These are phyloP conservation scores for Wilcoxina mikolae DNA, from an alignment of 495 filamentous ascomycete species.

Conservation along the genomic window DNA sequence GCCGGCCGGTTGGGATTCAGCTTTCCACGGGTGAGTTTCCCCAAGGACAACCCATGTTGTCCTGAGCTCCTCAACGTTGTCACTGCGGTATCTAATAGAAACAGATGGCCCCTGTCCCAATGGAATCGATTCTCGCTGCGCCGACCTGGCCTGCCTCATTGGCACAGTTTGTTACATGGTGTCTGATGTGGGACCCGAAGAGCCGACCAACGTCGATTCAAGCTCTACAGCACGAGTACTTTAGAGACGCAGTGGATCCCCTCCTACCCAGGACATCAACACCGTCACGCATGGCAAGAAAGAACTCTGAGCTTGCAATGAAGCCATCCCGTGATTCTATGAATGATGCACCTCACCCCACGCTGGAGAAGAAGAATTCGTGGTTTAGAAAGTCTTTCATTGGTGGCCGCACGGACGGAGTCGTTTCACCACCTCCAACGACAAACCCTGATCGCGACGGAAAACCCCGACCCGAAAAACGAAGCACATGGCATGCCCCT, in stretches of 20 bases:
- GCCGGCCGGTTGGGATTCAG: constrained; percentile 95
- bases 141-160: constrained; percentile 87
- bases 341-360: constrained; percentile 33
- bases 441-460: constrained; percentile 37
- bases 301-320: constrained; percentile 55
- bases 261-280: constrained; percentile 81
- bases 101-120: constrained; percentile 97
- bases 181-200: constrained; percentile 98
- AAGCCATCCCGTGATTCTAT: constrained; percentile 51
- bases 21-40: constrained; percentile 66
- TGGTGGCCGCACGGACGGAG: constrained; percentile 33
- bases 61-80: too few species aligned
- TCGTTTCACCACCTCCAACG: constrained; percentile 27
- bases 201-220: constrained; percentile 85
- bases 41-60: too few species aligned
- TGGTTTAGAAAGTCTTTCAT: constrained; percentile 95
- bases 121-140: constrained; percentile 81
- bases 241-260: constrained; percentile 88
- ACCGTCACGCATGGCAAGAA: constrained; percentile 61
- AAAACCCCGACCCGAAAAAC: constrained; percentile 24
- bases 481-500: constrained; percentile 29
- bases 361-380: constrained; percentile 65
- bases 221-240: constrained; percentile 87
- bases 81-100: too few species aligned
- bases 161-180: constrained; percentile 91